These are phyloP conservation scores for Hyaloperonospora arabidopsidis DNA, from an alignment of 352 stramenopile species.

Conservation along the genomic window DNA sequence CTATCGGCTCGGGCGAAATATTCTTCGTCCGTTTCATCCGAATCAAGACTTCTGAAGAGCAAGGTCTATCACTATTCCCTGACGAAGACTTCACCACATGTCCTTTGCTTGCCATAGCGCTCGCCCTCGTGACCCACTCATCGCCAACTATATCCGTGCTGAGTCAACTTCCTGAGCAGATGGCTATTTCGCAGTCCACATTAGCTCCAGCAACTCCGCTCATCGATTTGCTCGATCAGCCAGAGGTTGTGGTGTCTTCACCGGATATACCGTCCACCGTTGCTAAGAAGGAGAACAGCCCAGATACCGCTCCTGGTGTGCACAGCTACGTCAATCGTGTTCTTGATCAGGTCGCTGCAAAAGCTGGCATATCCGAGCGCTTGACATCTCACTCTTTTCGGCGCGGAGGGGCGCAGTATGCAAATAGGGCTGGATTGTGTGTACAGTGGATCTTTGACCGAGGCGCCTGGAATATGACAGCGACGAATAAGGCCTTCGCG, in stretches of 20 bases:
- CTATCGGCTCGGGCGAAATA: neutral
- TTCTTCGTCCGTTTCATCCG: constrained; percentile 2
- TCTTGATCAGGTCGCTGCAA: constrained; percentile 5
- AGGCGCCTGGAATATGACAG: constrained; percentile 15
- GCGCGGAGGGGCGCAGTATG: constrained; percentile 12
- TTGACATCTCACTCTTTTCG: constrained; percentile 26
- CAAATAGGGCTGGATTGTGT: constrained; percentile 5
- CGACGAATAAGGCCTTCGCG: constrained; percentile 17
- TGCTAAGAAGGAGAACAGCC: neutral
- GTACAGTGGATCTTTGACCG: constrained; percentile 13
- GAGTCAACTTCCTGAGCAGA: constrained; percentile 7
- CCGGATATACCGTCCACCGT: neutral
- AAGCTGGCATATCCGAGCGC: constrained; percentile 4
- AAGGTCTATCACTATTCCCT: neutral
- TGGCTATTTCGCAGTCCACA: neutral
- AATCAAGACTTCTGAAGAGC: neutral
- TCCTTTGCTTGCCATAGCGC: constrained; percentile 24
- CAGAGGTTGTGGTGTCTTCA: neutral
- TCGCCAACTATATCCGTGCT: constrained; percentile 5
- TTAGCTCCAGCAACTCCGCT: constrained; percentile 1
- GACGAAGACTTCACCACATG: neutral
- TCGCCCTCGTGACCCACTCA: constrained; percentile 32
- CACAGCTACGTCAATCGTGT: constrained; percentile 22
- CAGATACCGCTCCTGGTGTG: neutral
- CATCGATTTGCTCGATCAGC: constrained; percentile 7